Conservation (phyloP, 371 early-diverging fungal species). For the Fennellomyces sp. region DNA sequence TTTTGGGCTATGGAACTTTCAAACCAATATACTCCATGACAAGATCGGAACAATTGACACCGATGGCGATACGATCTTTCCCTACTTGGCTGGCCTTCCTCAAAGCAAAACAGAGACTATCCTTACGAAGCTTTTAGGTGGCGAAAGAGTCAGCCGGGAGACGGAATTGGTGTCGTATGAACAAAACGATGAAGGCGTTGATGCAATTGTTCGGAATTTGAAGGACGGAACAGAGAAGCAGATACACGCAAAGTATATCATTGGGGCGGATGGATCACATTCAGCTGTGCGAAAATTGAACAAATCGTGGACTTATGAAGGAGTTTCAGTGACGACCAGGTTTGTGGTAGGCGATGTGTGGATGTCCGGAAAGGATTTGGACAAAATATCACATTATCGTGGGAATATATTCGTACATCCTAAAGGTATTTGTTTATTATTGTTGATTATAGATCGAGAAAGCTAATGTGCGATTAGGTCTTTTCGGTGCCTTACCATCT, state of each 20-base stretch:
- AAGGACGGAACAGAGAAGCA: background rate
- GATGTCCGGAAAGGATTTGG: slow-evolving; percentile 7
- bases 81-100: slow-evolving; percentile 26
- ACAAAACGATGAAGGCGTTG: slow-evolving; percentile 29
- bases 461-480: background rate
- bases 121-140: slow-evolving; percentile 8
- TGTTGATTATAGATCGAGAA: background rate
- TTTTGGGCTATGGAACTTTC: too few species aligned
- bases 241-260: slow-evolving; percentile 26
- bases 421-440: background rate
- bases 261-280: slow-evolving; percentile 46
- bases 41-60: background rate
- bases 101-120: slow-evolving; percentile 35
- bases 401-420: slow-evolving; percentile 2
- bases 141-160: slow-evolving; percentile 24
- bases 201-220: background rate
- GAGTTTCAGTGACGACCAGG: slow-evolving; percentile 22
- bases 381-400: background rate
- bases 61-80: slow-evolving; percentile 22
- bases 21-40: too few species aligned
- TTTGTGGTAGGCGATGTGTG: slow-evolving; percentile 33
- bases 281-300: slow-evolving; percentile 28
- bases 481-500: slow-evolving; percentile 3
- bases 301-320: slow-evolving; percentile 36
- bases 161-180: slow-evolving; percentile 26